Evolutionary conservation across 2,329 filamentous ascomycete genomes (phyloP).

Genomic region (Penicillium concentricum): DNA sequence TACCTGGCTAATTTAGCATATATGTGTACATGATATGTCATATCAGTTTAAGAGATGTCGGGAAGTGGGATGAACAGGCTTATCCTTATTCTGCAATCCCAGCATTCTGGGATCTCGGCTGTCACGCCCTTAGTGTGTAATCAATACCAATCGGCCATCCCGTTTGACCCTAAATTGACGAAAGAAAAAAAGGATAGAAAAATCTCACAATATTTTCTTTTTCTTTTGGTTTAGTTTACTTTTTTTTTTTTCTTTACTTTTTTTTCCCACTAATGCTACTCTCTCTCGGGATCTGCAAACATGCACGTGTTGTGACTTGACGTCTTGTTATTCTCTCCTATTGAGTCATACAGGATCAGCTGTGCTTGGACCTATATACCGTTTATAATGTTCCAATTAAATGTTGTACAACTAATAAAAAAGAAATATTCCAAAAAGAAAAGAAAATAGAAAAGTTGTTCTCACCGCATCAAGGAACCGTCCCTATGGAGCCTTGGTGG

Average conservation of each 20-base stretch:
- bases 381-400: background rate
- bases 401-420: background rate
- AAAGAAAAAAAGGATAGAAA: background rate
- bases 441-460: background rate
- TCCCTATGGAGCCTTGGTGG: constrained; percentile 24
- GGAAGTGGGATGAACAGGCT: background rate
- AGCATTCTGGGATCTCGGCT: constrained; percentile 5
- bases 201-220: constrained; percentile 4
- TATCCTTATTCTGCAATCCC: constrained; percentile 4
- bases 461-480: constrained; percentile 25
- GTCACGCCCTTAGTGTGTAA: constrained; percentile 2
- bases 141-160: constrained; percentile 17
- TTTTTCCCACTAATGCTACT: background rate
- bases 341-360: background rate
- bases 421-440: constrained; percentile 2
- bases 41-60: background rate
- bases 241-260: constrained; percentile 7
- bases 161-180: constrained; percentile 5
- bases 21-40: background rate
- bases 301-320: constrained; percentile 5
- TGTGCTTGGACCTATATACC: background rate
- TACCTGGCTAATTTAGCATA: background rate
- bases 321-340: background rate
- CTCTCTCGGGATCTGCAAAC: constrained; percentile 15
- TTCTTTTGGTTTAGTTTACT: constrained; percentile 6